Conservation (phyloP, 129 eudicot genomes). For the Heracleum sosnowskyi region DNA sequence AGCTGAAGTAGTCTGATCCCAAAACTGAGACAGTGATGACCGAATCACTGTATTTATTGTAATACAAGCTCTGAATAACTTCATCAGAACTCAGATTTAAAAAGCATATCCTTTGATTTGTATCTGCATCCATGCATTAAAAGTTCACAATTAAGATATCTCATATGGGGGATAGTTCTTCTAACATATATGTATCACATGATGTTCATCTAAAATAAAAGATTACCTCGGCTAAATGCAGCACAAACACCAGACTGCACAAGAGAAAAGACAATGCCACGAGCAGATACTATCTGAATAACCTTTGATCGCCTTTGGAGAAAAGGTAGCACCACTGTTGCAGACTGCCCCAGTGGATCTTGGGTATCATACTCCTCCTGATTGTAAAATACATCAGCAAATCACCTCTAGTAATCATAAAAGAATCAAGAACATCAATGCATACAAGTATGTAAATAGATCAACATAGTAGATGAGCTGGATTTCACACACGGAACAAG, state of each 20-base stretch:
- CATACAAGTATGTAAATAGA: not conserved
- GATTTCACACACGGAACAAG: too few relatives aligned
- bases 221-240: constrained; percentile 84
- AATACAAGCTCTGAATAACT: constrained; percentile 78
- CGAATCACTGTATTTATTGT: constrained; percentile 81
- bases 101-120: too few relatives aligned
- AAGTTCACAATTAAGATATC: too few relatives aligned
- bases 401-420: not conserved
- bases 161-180: too few relatives aligned
- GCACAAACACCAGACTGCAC: constrained; percentile 92
- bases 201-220: not conserved
- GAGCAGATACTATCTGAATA: constrained; percentile 85
- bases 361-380: constrained; percentile 94
- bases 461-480: too few relatives aligned
- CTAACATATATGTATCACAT: too few relatives aligned
- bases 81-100: too few relatives aligned
- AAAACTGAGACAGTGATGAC: constrained; percentile 83
- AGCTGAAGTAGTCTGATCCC: constrained; percentile 75
- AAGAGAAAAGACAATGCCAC: constrained; percentile 86
- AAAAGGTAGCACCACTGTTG: constrained; percentile 63
- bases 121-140: too few relatives aligned
- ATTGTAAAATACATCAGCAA: not conserved
- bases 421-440: not conserved
- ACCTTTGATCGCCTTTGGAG: constrained; percentile 62
- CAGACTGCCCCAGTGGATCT: constrained; percentile 73